Evolutionary conservation across 176 grass and related monocot genomes (phyloP).

Genomic region (Hordeum vulgare): MorexV3_pseudomolecules_assembly NC_058521.1:562908060-562908559

Average conservation of each 20-base stretch:
- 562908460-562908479: not conserved
- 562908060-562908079: no score
- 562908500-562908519: not conserved
- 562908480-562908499: constrained; percentile 8
- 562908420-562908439: not conserved
- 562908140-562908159: no score
- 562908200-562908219: not conserved
- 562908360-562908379: not conserved
- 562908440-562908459: not conserved
- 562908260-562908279: not conserved
- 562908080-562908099: no score
- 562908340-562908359: not conserved
- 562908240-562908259: not conserved
- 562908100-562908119: no score
- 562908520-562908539: not conserved
- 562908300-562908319: not conserved
- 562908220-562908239: no score
- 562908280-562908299: not conserved
- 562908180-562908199: no score
- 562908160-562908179: no score
- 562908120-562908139: no score
- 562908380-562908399: no score
- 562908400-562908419: no score
- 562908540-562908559: constrained; percentile 64
- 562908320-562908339: not conserved